Percentiles rank a stretch among this genome's conserved stretches.
phyloP scores from a whole-genome alignment of 805 yeast species.

The Candida nemodendra region DNA sequence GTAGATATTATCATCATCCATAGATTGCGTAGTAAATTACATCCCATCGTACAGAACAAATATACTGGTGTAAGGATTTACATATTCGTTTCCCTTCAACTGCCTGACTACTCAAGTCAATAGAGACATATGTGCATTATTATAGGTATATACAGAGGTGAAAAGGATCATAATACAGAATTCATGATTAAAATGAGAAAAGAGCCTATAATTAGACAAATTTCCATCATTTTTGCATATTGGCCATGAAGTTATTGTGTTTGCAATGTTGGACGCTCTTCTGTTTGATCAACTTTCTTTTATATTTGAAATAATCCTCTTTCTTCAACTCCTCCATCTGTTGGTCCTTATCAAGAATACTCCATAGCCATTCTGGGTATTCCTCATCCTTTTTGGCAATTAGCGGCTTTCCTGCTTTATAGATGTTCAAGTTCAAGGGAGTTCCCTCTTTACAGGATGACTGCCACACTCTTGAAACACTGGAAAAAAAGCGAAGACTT shows the following conservation, averaged over 20 bases:
- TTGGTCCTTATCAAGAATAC: slow-evolving; percentile 65
- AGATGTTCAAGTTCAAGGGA: slow-evolving; percentile 64
- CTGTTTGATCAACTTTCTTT: slow-evolving; percentile 68
- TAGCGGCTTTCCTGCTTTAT: slow-evolving; percentile 81
- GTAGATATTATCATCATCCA: too few relatives aligned
- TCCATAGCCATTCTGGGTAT: slow-evolving; percentile 96
- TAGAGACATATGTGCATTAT: too few relatives aligned
- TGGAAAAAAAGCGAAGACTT: slow-evolving; percentile 22
- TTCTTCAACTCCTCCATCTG: slow-evolving; percentile 52
- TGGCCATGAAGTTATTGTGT: slow-evolving; percentile 71
- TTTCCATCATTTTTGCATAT: slow-evolving; percentile 35
- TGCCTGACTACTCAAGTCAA: too few relatives aligned
- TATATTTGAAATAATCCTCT: slow-evolving; percentile 59
- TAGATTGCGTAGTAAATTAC: too few relatives aligned
- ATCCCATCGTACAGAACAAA: too few relatives aligned
- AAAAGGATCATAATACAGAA: not conserved
- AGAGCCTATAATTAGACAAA: not conserved
- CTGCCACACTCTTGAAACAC: slow-evolving; percentile 19
- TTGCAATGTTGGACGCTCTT: slow-evolving; percentile 70
- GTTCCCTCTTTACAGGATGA: slow-evolving; percentile 74
- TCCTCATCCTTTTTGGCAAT: slow-evolving; percentile 84
- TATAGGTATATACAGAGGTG: not conserved
- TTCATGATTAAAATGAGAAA: not conserved
- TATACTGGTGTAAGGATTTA: too few relatives aligned
- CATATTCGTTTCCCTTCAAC: too few relatives aligned